phyloP scores from a whole-genome alignment of 2,329 filamentous ascomycete species.

The Lasiodiplodia sp. region DNA sequence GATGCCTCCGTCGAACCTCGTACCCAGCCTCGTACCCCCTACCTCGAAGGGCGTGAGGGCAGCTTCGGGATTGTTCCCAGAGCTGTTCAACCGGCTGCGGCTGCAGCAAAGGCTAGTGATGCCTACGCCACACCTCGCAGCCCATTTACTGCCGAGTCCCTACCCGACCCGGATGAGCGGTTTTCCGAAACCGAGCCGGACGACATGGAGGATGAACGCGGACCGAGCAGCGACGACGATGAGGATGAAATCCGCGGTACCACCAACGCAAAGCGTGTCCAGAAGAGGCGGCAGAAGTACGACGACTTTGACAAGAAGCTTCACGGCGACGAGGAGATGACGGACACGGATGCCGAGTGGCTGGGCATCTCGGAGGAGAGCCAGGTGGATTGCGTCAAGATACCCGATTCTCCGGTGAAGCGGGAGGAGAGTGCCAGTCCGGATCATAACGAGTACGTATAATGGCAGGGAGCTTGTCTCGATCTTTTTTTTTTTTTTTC shows the following conservation, averaged over 20 bases:
- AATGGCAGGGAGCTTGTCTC: too few species aligned
- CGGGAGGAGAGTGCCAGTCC: too few species aligned
- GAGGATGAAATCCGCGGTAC: background rate
- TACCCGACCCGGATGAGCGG: background rate
- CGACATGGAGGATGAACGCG: background rate
- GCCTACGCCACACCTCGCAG: slow-evolving; percentile 7
- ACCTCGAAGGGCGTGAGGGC: background rate
- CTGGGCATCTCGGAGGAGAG: too few species aligned
- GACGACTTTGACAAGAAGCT: too few species aligned
- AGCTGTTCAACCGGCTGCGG: background rate
- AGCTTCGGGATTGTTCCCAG: background rate
- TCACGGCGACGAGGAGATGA: background rate
- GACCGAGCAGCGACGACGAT: background rate
- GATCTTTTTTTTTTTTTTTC: too few species aligned
- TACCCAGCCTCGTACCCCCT: background rate
- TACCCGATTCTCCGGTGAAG: too few species aligned
- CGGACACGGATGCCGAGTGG: background rate
- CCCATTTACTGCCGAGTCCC: too few species aligned
- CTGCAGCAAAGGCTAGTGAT: background rate
- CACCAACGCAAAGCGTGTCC: background rate
- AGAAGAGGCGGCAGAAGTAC: too few species aligned
- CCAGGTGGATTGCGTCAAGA: too few species aligned
- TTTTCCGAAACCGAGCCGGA: slow-evolving; percentile 7
- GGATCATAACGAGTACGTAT: too few species aligned
- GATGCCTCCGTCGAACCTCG: background rate